These are phyloP conservation scores for Neurospora cerealis DNA, from an alignment of 495 filamentous ascomycete genomes.

Conservation along the genomic window DNA sequence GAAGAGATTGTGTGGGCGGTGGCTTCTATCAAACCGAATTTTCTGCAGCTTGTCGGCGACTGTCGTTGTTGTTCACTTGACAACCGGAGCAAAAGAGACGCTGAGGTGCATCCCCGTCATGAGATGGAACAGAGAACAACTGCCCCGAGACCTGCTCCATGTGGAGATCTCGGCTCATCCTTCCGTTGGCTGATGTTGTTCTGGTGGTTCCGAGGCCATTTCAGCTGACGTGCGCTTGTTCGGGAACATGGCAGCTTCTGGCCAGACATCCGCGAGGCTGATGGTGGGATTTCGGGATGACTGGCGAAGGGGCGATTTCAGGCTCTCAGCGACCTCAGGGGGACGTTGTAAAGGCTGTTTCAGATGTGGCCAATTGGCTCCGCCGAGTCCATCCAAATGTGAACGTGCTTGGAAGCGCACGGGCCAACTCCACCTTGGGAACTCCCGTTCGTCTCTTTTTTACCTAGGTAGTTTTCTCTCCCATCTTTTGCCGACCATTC, in stretches of 20 bases:
- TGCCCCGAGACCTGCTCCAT: not conserved
- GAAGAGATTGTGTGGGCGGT: not conserved
- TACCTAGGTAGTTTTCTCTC: not conserved
- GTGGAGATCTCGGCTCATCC: not conserved
- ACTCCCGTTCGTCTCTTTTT: not conserved
- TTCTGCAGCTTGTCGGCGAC: not conserved
- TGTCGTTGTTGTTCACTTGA: not conserved
- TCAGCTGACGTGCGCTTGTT: not conserved
- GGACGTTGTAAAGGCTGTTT: not conserved
- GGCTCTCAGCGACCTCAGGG: not conserved
- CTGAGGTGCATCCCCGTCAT: not conserved
- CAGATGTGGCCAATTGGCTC: not conserved
- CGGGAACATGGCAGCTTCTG: not conserved
- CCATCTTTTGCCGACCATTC: not conserved
- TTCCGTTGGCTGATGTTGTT: not conserved
- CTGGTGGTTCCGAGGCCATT: not conserved
- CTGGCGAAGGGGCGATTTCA: not conserved
- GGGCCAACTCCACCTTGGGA: not conserved
- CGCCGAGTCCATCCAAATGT: not conserved
- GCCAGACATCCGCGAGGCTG: not conserved
- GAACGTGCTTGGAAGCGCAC: not conserved
- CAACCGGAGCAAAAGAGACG: not conserved
- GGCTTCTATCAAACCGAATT: not conserved
- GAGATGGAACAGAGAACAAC: not conserved
- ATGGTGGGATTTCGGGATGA: not conserved